Evolutionary conservation across 441 rosid genomes (phyloP).

Genomic region (Mallotus repandus): DNA sequence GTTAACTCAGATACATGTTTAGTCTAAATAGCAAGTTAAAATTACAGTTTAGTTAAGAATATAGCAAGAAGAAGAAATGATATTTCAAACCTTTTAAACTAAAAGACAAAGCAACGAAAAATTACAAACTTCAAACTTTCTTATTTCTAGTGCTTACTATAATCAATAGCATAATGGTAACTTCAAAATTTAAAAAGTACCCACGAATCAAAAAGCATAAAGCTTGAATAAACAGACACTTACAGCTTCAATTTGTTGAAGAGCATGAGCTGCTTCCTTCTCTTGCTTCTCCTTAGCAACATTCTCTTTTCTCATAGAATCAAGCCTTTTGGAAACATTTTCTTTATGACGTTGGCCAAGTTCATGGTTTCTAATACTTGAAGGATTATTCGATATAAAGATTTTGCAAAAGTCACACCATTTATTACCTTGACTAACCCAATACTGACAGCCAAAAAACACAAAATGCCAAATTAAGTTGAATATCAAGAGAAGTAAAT

Average conservation of each 20-base stretch:
- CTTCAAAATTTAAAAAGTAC: not conserved
- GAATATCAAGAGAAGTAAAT: not conserved
- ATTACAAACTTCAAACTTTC: not conserved
- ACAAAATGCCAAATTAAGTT: not conserved
- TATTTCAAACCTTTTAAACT: too few species aligned
- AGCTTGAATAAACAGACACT: slow-evolving; percentile 23
- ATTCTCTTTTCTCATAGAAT: slow-evolving; percentile 72
- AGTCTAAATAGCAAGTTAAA: not conserved
- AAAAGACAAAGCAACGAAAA: too few species aligned
- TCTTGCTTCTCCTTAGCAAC: slow-evolving; percentile 76
- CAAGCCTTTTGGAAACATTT: slow-evolving; percentile 65
- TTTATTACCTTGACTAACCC: slow-evolving; percentile 98
- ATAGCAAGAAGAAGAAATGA: too few species aligned
- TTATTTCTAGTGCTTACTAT: not conserved
- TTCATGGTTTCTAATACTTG: slow-evolving; percentile 92
- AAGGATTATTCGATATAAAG: slow-evolving; percentile 67
- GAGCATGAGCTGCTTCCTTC: slow-evolving; percentile 62
- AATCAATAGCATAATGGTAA: too few species aligned
- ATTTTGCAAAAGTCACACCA: slow-evolving; percentile 98
- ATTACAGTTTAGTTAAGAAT: too few species aligned
- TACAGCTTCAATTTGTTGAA: slow-evolving; percentile 91
- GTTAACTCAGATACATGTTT: not conserved
- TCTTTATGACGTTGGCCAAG: slow-evolving; percentile 88
- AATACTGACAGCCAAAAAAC: slow-evolving; percentile 20
- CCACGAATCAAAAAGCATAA: not conserved